These are phyloP conservation scores for Diaporthe destruens DNA, from an alignment of 2,329 filamentous ascomycete genomes.

Conservation along the genomic window DNA sequence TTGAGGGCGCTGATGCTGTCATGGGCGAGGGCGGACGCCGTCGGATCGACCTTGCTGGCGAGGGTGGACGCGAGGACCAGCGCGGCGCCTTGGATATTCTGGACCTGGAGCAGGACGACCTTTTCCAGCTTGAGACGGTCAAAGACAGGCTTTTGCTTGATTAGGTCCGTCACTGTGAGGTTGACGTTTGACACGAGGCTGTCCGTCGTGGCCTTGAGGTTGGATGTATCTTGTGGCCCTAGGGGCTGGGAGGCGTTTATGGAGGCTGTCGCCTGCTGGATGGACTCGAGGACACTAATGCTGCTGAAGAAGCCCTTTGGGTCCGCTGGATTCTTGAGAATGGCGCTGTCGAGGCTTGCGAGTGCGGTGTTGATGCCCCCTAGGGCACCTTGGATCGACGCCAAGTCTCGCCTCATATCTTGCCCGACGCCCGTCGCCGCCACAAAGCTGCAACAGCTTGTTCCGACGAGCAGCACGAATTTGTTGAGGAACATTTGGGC, in stretches of 20 bases:
- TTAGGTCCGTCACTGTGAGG: slow-evolving; percentile 60
- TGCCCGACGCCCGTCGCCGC: background rate
- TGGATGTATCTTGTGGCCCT: background rate
- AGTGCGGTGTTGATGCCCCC: slow-evolving; percentile 10
- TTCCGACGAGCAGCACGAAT: slow-evolving; percentile 9
- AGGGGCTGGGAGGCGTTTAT: slow-evolving; percentile 7
- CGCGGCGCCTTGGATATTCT: slow-evolving; percentile 84
- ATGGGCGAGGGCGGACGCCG: slow-evolving; percentile 69
- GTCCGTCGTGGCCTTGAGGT: slow-evolving; percentile 7
- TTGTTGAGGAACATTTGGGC: slow-evolving; percentile 10
- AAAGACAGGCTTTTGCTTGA: slow-evolving; percentile 57
- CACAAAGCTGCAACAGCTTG: background rate
- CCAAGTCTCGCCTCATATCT: slow-evolving; percentile 12
- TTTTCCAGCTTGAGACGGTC: slow-evolving; percentile 78
- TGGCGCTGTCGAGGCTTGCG: slow-evolving; percentile 15
- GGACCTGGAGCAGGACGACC: slow-evolving; percentile 84
- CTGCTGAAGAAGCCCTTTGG: background rate
- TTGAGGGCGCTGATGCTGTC: slow-evolving; percentile 79
- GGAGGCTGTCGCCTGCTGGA: slow-evolving; percentile 8
- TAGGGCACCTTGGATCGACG: background rate
- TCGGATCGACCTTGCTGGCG: slow-evolving; percentile 75
- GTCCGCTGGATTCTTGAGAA: background rate
- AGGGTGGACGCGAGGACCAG: slow-evolving; percentile 75
- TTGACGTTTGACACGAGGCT: slow-evolving; percentile 23
- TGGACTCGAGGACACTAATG: background rate